Evolutionary conservation across 495 filamentous ascomycete genomes (phyloP), one percentile per base, ranked within the genome.

Genomic region (Aspergillus cavernicola): DNA sequence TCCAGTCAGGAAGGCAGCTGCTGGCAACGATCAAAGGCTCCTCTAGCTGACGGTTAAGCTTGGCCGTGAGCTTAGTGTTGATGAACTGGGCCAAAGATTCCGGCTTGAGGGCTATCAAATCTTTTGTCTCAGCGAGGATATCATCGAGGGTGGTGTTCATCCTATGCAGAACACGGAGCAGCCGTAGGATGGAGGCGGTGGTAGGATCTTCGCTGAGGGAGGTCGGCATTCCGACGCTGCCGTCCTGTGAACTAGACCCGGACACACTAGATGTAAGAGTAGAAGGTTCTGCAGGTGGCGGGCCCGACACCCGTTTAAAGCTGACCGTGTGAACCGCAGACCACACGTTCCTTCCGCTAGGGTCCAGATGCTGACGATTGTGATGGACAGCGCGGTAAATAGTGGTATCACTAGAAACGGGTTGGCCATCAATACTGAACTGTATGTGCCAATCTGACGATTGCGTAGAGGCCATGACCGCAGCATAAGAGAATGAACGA

Each of bases 11-110:
- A 45, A 99, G 80, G 64, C 95, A 99, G 60, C 89, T 95, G 69
- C 95, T 97, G 2, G 95, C 95, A 18, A 99, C 93, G 56, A 99
- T 96, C 36, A 99, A 74, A n/a, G 93, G 93, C 71, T 99, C 93
- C 66, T 99, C 93, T 33, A 99, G 72, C 64, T 99, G 93, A 26
- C 93, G 84, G 61, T 99, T 99, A 36, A 99, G 79, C 70, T 99
- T 99, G n/a, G 93, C 93, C 2, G 93, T 99, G 42, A 99, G 80
- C 70, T 99, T 99, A 0, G 92, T 96, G 61, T 99, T 99, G 69
- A 99, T 93, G 62, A 99, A 97, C 59, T 97, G 95, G 10, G 92
- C 85, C 35, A 96, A 65, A 6, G 92, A 88, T 68, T 97, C 93
- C n/a, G 81, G 71, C 35, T 85, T 89, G 39, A 96, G 72, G 45